Evolutionary conservation across 768 basidiomycete genomes (phyloP).

Genomic region (Calocera cornea): DNA sequence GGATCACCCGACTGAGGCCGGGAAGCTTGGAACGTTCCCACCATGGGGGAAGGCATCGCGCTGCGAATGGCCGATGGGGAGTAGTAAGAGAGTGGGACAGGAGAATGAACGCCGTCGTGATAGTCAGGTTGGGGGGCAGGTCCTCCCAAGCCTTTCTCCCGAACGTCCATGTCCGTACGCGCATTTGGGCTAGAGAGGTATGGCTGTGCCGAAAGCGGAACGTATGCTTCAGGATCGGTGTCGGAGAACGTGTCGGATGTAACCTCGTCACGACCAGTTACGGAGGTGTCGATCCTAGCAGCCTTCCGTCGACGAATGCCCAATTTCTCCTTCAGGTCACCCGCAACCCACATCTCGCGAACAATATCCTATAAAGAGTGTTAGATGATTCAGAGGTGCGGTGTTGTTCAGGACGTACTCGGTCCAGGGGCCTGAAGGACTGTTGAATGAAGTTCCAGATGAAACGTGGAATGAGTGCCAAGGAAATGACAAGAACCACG

Average conservation of each 20-base stretch:
- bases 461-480: constrained; percentile 75
- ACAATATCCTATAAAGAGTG: constrained; percentile 44
- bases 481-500: constrained; percentile 49
- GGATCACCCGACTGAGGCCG: neutral
- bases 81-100: neutral
- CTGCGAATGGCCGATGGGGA: neutral
- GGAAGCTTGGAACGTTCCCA: neutral
- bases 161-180: neutral
- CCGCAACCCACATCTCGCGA: constrained; percentile 79
- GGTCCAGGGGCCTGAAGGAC: constrained; percentile 69
- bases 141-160: neutral
- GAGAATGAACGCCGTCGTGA: neutral
- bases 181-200: neutral
- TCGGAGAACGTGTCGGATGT: neutral
- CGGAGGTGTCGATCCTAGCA: neutral
- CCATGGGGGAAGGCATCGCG: neutral
- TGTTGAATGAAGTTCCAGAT: constrained; percentile 56
- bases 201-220: neutral
- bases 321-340: constrained; percentile 68
- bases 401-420: constrained; percentile 17
- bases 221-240: neutral
- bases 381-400: neutral
- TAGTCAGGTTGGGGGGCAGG: neutral
- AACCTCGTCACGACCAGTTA: neutral
- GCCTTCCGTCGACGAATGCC: constrained; percentile 33